A percentile compares a stretch with the other conserved stretches of the same genome.
phyloP scores from a whole-genome alignment of 169 alveolate genomes.

The Cryptosporidium parvum region DNA sequence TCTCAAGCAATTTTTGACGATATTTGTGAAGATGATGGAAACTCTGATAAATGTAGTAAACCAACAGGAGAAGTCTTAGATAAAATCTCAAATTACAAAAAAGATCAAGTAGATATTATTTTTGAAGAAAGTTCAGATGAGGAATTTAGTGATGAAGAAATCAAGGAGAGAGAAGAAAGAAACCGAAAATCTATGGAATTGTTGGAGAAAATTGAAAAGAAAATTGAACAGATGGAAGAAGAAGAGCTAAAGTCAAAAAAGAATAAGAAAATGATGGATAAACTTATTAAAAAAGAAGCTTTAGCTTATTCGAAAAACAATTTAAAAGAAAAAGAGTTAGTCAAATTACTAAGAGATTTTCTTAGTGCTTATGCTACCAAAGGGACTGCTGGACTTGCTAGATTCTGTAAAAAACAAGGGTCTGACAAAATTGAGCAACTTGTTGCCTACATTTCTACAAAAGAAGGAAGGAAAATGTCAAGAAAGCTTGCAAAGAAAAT shows the following conservation, averaged over 20 bases:
- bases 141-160: neutral
- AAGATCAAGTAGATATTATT: neutral
- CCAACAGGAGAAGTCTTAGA: neutral
- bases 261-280: slow-evolving; percentile 17
- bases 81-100: neutral
- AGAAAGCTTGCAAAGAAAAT: slow-evolving; percentile 48
- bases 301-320: neutral
- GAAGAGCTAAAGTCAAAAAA: slow-evolving; percentile 1
- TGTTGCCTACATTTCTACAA: slow-evolving; percentile 27
- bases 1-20: slow-evolving; percentile 43
- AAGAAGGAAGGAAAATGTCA: slow-evolving; percentile 16
- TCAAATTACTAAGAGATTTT: slow-evolving; percentile 22
- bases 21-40: slow-evolving; percentile 8
- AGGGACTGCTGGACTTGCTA: slow-evolving; percentile 21
- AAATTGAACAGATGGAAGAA: slow-evolving; percentile 15
- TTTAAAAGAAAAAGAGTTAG: slow-evolving; percentile 19
- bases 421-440: slow-evolving; percentile 56
- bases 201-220: slow-evolving; percentile 17
- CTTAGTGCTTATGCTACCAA: slow-evolving; percentile 6
- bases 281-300: slow-evolving; percentile 16
- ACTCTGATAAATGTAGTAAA: slow-evolving; percentile 18
- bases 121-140: neutral
- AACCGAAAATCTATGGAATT: slow-evolving; percentile 4
- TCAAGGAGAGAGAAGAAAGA: neutral
- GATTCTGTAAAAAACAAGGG: slow-evolving; percentile 42